Conservation (phyloP, 2,329 filamentous ascomycete species). For the Didymella exigua region DNA sequence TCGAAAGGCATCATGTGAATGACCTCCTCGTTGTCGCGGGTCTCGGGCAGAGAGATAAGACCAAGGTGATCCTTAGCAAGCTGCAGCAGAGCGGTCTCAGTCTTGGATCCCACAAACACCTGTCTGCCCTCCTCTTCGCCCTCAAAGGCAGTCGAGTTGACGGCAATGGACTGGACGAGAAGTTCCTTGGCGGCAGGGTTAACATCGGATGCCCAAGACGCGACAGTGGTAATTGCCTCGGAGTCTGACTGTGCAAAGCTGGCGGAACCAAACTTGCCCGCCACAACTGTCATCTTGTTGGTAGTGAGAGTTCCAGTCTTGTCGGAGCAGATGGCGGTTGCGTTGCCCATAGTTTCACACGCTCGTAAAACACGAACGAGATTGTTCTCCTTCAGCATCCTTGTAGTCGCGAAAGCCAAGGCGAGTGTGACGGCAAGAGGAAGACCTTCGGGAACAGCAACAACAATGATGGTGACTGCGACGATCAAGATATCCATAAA, state of each 20-base stretch:
- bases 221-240: constrained; percentile 47
- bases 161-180: constrained; percentile 40
- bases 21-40: constrained; percentile 55
- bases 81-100: constrained; percentile 61
- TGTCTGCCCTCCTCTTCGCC: constrained; percentile 50
- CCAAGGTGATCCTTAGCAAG: constrained; percentile 59
- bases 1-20: constrained; percentile 62
- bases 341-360: constrained; percentile 47
- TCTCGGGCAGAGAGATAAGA: constrained; percentile 56
- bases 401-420: constrained; percentile 45
- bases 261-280: constrained; percentile 45
- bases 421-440: constrained; percentile 45
- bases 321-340: constrained; percentile 46
- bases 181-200: constrained; percentile 43
- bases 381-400: constrained; percentile 46
- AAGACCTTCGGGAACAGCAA: constrained; percentile 51
- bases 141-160: constrained; percentile 62
- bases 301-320: constrained; percentile 46
- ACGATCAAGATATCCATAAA: constrained; percentile 53
- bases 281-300: constrained; percentile 52
- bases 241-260: constrained; percentile 60
- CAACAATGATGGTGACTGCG: constrained; percentile 51
- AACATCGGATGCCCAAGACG: constrained; percentile 53
- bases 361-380: constrained; percentile 41
- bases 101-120: constrained; percentile 62